These are phyloP conservation scores for Teunomyces kruisii DNA, from an alignment of 805 yeast species.

Conservation along the genomic window DNA sequence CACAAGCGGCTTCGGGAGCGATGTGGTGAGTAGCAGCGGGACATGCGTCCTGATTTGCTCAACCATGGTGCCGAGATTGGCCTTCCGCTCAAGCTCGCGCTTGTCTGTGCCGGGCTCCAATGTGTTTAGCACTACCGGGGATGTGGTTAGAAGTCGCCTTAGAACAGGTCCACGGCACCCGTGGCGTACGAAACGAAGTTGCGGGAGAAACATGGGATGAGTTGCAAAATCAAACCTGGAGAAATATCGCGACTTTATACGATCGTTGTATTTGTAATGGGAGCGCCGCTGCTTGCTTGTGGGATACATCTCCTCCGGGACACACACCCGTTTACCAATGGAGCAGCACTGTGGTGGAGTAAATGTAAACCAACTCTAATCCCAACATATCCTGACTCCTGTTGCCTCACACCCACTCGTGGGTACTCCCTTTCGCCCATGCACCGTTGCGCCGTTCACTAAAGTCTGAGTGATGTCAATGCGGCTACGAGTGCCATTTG, in stretches of 20 bases:
- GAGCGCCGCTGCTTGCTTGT: too few species aligned
- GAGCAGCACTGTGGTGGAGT: too few species aligned
- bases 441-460: too few species aligned
- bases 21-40: constrained; percentile 49
- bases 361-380: too few species aligned
- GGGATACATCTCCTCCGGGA: too few species aligned
- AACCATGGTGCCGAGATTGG: constrained; percentile 56
- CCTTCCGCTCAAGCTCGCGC: constrained; percentile 30
- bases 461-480: too few species aligned
- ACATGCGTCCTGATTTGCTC: constrained; percentile 47
- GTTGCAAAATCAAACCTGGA: constrained; percentile 4
- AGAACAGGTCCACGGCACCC: neutral
- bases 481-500: too few species aligned
- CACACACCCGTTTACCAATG: too few species aligned
- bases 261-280: too few species aligned
- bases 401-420: too few species aligned
- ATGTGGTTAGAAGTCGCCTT: neutral
- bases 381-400: too few species aligned
- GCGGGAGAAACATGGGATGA: neutral
- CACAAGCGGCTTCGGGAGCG: constrained; percentile 45
- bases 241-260: neutral
- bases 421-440: too few species aligned
- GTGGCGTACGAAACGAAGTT: neutral
- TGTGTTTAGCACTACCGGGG: neutral
- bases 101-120: neutral